Evolutionary conservation across 2,329 filamentous ascomycete species (phyloP), one percentile per base, ranked within the genome.

Genomic region (Ophiocordyceps sinensis): DNA sequence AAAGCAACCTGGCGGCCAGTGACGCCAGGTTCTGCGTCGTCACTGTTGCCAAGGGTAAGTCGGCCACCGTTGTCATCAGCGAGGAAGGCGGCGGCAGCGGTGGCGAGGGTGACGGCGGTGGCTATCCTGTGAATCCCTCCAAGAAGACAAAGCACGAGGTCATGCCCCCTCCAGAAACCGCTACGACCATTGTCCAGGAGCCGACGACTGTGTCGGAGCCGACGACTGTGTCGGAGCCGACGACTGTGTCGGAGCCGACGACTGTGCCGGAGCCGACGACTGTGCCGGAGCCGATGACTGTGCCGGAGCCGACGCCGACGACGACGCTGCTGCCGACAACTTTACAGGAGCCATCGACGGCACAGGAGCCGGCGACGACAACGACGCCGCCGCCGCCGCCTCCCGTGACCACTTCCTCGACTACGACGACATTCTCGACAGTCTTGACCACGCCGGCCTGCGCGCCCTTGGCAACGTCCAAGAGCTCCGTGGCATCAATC

Each of bases 11-110:
- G 17, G 54, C 61, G 28, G 64, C 82, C 14, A 82, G 82, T 28
- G 77, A 73, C 49, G 73, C 77, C 15, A 64, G 67, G 35, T 88
- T 85, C 60, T 89, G 84, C 51, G 82, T 87, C 38, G 83, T 84
- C 12, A 88, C 83, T 13, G 77, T 86, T 14, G 67, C 77, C 36
- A 72, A 73, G 50, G 83, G 83, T 23, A 60, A 62, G 38, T 75
- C 68, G 41, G 84, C 82, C 36, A 76, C 75, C 51, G 75, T 88
- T 47, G 73, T 85, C 23, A 73, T 84, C 32, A 75, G 64, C 51
- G 66, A 70, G 5, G 58, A 26, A 26, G 23, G 23, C 23, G 23
- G 23, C 23, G 5, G 23, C 13, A 15, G 10, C 14, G 32, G 32
- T 15, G 32, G 30, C 5, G 29, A 14, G 4, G 23, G 23, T 4